phyloP scores from a whole-genome alignment of 1,284 basidiomycete species.

The Fomitopsis schrenkii region DNA sequence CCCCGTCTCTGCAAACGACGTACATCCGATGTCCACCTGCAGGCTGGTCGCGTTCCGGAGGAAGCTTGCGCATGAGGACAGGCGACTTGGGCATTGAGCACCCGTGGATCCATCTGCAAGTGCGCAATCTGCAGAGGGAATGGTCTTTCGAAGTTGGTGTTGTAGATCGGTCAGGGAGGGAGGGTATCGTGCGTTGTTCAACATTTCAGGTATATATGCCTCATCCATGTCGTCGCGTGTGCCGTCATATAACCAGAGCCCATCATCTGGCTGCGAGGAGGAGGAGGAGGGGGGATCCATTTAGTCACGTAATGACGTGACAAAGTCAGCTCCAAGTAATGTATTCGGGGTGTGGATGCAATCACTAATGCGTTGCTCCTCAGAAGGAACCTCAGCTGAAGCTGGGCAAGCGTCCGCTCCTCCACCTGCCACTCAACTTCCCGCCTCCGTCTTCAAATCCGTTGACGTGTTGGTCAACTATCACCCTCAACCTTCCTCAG shows the following conservation, averaged over 20 bases:
- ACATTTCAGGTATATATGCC: conserved; percentile 69
- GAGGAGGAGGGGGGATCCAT: too few species aligned
- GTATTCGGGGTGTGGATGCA: neutral
- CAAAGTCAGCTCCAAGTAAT: neutral
- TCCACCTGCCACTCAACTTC: conserved; percentile 73
- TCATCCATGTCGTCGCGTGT: conserved; percentile 4
- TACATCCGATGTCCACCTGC: conserved; percentile 62
- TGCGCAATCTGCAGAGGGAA: conserved; percentile 61
- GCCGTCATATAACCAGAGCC: too few species aligned
- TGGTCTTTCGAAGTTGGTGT: conserved; percentile 79
- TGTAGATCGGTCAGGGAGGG: conserved; percentile 55
- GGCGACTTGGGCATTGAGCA: conserved; percentile 62
- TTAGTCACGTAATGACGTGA: too few species aligned
- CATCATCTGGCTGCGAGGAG: too few species aligned
- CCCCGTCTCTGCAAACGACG: conserved; percentile 64
- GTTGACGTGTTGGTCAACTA: conserved; percentile 71
- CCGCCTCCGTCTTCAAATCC: conserved; percentile 48
- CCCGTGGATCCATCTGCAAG: conserved; percentile 73
- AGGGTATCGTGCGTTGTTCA: conserved; percentile 66
- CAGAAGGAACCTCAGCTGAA: conserved; percentile 59
- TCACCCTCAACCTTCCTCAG: conserved; percentile 57
- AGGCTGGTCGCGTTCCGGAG: neutral
- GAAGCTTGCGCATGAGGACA: conserved; percentile 2
- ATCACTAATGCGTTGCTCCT: conserved; percentile 5
- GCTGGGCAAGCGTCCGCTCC: conserved; percentile 40